These are phyloP conservation scores for Exophiala alcalophila DNA, from an alignment of 2,329 filamentous ascomycete genomes.

Conservation along the genomic window DNA sequence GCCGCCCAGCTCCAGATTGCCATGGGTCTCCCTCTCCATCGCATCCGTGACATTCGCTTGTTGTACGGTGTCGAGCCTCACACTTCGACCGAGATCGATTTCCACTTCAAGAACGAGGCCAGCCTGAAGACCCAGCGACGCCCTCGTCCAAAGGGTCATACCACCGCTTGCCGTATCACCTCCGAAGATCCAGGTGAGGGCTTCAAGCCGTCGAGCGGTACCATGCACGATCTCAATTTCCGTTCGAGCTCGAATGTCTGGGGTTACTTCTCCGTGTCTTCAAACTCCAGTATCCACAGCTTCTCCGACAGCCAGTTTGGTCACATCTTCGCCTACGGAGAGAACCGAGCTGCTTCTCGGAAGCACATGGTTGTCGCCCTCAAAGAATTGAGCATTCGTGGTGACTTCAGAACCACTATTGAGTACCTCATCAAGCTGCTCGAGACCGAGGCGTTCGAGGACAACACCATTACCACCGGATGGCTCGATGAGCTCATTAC, in stretches of 20 bases:
- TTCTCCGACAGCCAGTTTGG: constrained; percentile 99
- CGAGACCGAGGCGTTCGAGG: constrained; percentile 96
- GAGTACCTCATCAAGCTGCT: constrained; percentile 99
- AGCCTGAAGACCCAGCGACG: constrained; percentile 82
- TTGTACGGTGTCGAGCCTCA: constrained; percentile 94
- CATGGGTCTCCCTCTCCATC: constrained; percentile 95
- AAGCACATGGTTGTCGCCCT: constrained; percentile 99
- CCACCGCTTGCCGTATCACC: constrained; percentile 97
- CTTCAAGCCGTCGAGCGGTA: constrained; percentile 98
- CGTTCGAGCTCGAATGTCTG: constrained; percentile 97
- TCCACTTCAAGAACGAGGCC: constrained; percentile 85
- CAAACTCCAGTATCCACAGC: constrained; percentile 94
- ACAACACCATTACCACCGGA: constrained; percentile 97
- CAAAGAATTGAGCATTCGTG: constrained; percentile 98
- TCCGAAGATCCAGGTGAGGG: constrained; percentile 98
- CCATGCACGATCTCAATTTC: constrained; percentile 99
- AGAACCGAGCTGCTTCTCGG: constrained; percentile 90
- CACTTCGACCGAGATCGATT: constrained; percentile 83
- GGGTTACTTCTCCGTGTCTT: constrained; percentile 99
- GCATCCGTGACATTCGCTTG: constrained; percentile 92
- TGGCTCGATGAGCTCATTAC: constrained; percentile 99
- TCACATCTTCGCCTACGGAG: constrained; percentile 98
- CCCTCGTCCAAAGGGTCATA: constrained; percentile 92
- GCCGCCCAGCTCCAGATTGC: constrained; percentile 97
- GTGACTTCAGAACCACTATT: constrained; percentile 97